Evolutionary conservation across 2,329 filamentous ascomycete species (phyloP).

Genomic region (Alternaria angustiovoidea): DNA sequence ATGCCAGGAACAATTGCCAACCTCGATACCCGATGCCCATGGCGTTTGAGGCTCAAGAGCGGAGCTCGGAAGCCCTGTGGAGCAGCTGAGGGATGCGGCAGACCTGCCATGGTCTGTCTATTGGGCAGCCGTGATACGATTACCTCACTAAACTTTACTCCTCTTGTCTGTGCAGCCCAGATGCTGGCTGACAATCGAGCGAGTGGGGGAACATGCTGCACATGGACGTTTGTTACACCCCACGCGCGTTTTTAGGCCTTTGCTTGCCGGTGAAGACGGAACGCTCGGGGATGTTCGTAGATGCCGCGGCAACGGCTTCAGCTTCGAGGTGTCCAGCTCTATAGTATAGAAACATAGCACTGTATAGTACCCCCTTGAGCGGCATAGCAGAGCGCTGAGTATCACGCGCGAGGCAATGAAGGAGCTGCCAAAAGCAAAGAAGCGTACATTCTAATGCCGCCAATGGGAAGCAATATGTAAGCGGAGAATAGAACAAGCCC

Average conservation of each 20-base stretch:
- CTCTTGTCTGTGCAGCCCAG: slow-evolving; percentile 25
- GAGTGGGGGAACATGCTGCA: slow-evolving; percentile 26
- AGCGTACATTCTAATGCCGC: slow-evolving; percentile 7
- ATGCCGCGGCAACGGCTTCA: slow-evolving; percentile 2
- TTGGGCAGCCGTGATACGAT: slow-evolving; percentile 42
- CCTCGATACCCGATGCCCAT: slow-evolving; percentile 23
- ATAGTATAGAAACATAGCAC: not conserved
- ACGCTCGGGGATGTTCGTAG: slow-evolving; percentile 6
- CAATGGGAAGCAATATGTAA: slow-evolving; percentile 6
- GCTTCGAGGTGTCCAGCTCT: not conserved
- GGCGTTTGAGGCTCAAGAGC: slow-evolving; percentile 34
- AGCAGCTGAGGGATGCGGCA: slow-evolving; percentile 12
- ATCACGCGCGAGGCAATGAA: not conserved
- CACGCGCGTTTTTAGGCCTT: slow-evolving; percentile 9
- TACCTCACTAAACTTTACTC: slow-evolving; percentile 36
- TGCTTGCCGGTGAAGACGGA: slow-evolving; percentile 19
- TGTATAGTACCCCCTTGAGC: not conserved
- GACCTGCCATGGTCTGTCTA: slow-evolving; percentile 7
- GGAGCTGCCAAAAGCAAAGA: slow-evolving; percentile 27
- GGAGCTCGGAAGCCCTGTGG: slow-evolving; percentile 10
- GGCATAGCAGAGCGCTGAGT: not conserved
- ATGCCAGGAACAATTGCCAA: slow-evolving; percentile 22
- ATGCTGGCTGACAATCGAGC: slow-evolving; percentile 26
- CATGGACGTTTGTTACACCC: slow-evolving; percentile 17
- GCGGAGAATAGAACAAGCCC: slow-evolving; percentile 13